A percentile compares a stretch with the other conserved stretches of the same genome.
phyloP scores from a whole-genome alignment of 148 eudicot species.

The Fagopyrum homotropicum region DNA sequence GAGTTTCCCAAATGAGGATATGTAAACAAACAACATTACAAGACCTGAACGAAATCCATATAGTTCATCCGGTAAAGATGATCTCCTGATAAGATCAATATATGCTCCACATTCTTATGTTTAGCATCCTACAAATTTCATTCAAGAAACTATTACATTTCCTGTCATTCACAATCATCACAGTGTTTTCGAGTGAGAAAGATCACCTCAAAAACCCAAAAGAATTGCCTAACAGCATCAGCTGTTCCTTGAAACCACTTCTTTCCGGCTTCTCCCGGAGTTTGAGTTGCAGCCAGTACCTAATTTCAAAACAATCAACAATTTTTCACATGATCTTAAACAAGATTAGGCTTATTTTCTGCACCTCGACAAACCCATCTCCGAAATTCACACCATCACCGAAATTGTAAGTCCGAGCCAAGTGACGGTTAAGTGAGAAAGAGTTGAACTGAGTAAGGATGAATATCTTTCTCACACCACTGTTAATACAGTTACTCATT shows the following conservation, averaged over 20 bases:
- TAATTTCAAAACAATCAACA: slow-evolving; percentile 4
- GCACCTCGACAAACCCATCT: slow-evolving; percentile 96
- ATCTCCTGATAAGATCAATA: slow-evolving; percentile 74
- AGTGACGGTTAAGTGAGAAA: slow-evolving; percentile 88
- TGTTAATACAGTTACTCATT: slow-evolving; percentile 96
- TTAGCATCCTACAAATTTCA: slow-evolving; percentile 52
- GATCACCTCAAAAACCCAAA: slow-evolving; percentile 30
- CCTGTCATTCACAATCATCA: background rate
- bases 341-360: background rate
- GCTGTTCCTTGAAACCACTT: slow-evolving; percentile 45
- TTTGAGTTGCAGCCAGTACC: slow-evolving; percentile 43
- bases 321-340: background rate
- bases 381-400: slow-evolving; percentile 89
- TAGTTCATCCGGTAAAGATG: slow-evolving; percentile 89
- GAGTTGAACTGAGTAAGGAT: slow-evolving; percentile 95
- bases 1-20: background rate
- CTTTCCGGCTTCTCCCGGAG: slow-evolving; percentile 39
- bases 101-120: slow-evolving; percentile 59
- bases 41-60: slow-evolving; percentile 79
- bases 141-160: background rate
- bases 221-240: slow-evolving; percentile 41
- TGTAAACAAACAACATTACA: background rate
- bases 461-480: slow-evolving; percentile 81
- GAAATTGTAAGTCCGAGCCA: slow-evolving; percentile 64
- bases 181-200: background rate